Evolutionary conservation across 768 basidiomycete species (phyloP), one percentile per base, ranked within the genome.

Genomic region (Sarcomyxa edulis): DNA sequence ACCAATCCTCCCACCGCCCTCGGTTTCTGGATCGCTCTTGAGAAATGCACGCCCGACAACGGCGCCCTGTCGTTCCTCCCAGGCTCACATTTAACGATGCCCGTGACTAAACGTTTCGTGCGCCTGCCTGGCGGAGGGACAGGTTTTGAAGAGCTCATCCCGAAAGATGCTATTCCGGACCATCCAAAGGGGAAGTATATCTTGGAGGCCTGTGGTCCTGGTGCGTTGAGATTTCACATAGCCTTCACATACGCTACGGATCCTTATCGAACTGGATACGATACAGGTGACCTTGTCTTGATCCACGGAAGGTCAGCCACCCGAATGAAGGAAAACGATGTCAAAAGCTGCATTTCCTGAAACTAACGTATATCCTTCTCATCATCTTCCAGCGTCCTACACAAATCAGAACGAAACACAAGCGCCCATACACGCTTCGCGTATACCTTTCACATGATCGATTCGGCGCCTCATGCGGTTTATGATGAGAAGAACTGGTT

Each of bases 401-500:
- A 99, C 65, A 92, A 91, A 56, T 91, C 88, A 0, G 88, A 90
- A 54, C 76, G 78, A 38, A 99, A 99, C 57, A 73, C 71, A 1
- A 90, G 87, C 38, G 65, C 74, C 15, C 71, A 81, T 44, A 90
- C 90, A 2, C 74, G 96, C 39, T 89, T 81, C 47, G 94, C 94
- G 20, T 99, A 98, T 56, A 98, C 96, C 0, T 97, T 96, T 59
- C 94, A 92, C 49, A 90, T 91, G 88, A 82, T 92, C 33, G 89
- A 95, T 51, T 82, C 74, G 14, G 72, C 73, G 27, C 82, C 77
- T 16, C 61, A 72, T 49, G 85, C 79, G 6, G 61, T 54, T 27
- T 96, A 94, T 42, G 95, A 97, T 45, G 73, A 78, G 51, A 89
- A 88, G 75, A 97, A 96, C 54, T 96, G 94, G 94, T 64, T 97